Percentiles rank a stretch among this genome's conserved stretches.
These are phyloP conservation scores for Colletotrichum cuscutae DNA, from an alignment of 2,329 filamentous ascomycete genomes.

Conservation along the genomic window DNA sequence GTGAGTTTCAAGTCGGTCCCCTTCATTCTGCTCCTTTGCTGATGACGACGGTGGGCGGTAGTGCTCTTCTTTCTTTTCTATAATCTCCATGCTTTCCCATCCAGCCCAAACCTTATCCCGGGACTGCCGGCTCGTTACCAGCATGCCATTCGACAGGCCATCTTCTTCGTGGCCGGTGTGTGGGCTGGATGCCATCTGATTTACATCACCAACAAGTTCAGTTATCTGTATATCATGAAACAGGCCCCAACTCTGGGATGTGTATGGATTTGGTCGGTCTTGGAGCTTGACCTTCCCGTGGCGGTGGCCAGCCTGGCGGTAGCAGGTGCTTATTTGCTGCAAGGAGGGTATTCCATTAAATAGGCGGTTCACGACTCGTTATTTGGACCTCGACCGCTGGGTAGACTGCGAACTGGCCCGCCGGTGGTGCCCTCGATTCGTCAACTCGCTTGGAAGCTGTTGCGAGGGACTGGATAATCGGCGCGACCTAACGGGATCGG, in stretches of 20 bases:
- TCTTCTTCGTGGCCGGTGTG: conserved; percentile 73
- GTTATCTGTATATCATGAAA: conserved; percentile 93
- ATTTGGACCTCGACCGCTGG: conserved; percentile 31
- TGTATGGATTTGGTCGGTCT: conserved; percentile 91
- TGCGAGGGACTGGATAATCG: conserved; percentile 19
- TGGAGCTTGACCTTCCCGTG: conserved; percentile 81
- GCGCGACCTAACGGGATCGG: conserved; percentile 23
- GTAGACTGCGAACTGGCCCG: background rate
- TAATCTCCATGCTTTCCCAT: conserved; percentile 63
- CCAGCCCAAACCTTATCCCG: conserved; percentile 61
- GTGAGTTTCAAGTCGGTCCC: conserved; percentile 48
- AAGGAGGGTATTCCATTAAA: conserved; percentile 60
- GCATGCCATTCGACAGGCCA: conserved; percentile 59
- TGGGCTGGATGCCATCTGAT: conserved; percentile 82
- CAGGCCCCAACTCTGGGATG: conserved; percentile 88
- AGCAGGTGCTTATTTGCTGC: conserved; percentile 57
- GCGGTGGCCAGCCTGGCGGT: conserved; percentile 66
- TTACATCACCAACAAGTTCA: conserved; percentile 79
- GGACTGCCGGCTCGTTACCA: conserved; percentile 59
- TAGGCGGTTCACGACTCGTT: conserved; percentile 26
- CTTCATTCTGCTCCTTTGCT: background rate
- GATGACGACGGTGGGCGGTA: conserved; percentile 40
- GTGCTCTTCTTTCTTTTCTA: conserved; percentile 68
- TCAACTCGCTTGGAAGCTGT: conserved; percentile 17
- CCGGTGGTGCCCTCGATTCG: conserved; percentile 16